These are phyloP conservation scores for Globisporangium nodosum DNA, from an alignment of 352 stramenopile species.

Conservation along the genomic window DNA sequence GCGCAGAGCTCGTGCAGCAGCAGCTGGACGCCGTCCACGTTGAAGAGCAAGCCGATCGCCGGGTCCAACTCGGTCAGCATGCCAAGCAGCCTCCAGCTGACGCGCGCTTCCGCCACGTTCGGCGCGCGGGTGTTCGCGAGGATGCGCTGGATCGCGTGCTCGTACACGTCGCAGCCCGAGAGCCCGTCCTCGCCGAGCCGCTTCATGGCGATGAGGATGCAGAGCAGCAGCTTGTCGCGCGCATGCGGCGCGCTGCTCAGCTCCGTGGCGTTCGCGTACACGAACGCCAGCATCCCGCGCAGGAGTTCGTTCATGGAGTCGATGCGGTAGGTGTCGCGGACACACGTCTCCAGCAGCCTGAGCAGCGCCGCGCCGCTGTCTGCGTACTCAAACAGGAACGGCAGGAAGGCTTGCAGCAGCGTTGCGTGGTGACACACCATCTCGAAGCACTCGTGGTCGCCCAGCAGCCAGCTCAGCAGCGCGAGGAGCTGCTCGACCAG, in stretches of 20 bases:
- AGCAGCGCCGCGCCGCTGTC: slow-evolving; percentile 15
- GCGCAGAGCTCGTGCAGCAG: slow-evolving; percentile 45
- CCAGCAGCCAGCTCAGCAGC: slow-evolving; percentile 27
- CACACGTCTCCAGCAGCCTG: slow-evolving; percentile 22
- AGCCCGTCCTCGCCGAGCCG: slow-evolving; percentile 44
- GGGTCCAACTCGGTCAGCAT: slow-evolving; percentile 50
- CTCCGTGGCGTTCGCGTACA: slow-evolving; percentile 37
- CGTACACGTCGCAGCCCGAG: slow-evolving; percentile 39
- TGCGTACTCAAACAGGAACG: slow-evolving; percentile 4
- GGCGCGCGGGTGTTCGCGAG: slow-evolving; percentile 30
- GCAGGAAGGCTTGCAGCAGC: slow-evolving; percentile 19
- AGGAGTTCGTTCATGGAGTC: slow-evolving; percentile 33
- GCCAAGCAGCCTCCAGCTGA: slow-evolving; percentile 52
- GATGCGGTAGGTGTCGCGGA: slow-evolving; percentile 15
- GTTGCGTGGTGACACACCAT: slow-evolving; percentile 22
- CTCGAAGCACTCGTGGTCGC: slow-evolving; percentile 19
- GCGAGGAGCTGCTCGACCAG: slow-evolving; percentile 25
- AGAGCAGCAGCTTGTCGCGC: slow-evolving; percentile 43
- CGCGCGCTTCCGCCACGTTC: slow-evolving; percentile 25
- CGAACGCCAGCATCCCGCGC: slow-evolving; percentile 25
- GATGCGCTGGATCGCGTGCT: slow-evolving; percentile 52
- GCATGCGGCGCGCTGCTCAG: slow-evolving; percentile 21
- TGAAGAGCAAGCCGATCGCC: slow-evolving; percentile 55
- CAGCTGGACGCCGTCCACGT: slow-evolving; percentile 50
- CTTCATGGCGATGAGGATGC: slow-evolving; percentile 48